These are phyloP conservation scores for Ophidiomyces ophidiicola DNA, from an alignment of 2,329 filamentous ascomycete species.

Conservation along the genomic window DNA sequence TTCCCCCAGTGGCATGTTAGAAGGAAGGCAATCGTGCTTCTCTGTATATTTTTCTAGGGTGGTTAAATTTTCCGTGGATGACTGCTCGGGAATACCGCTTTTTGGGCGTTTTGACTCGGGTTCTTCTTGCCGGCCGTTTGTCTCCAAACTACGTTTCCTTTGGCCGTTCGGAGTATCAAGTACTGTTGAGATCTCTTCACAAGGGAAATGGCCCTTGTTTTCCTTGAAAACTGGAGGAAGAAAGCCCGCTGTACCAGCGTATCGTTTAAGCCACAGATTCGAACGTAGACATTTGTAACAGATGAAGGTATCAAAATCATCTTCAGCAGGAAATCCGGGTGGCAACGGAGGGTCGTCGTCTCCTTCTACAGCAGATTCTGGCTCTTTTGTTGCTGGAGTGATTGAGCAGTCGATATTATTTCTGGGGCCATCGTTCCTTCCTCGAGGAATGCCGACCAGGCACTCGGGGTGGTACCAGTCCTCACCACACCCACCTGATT, in stretches of 20 bases:
- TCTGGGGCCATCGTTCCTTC: constrained; percentile 39
- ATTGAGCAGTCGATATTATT: constrained; percentile 16
- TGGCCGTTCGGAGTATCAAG: constrained; percentile 16
- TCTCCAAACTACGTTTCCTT: constrained; percentile 56
- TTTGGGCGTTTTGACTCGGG: constrained; percentile 43
- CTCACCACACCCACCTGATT: constrained; percentile 83
- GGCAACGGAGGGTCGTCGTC: constrained; percentile 54
- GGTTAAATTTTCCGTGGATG: constrained; percentile 9
- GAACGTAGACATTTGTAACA: constrained; percentile 89
- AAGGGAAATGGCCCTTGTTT: constrained; percentile 14
- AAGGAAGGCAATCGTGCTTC: constrained; percentile 50
- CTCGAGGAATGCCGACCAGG: constrained; percentile 64
- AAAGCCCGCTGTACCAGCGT: constrained; percentile 70
- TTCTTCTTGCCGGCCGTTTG: constrained; percentile 31
- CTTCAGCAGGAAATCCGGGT: constrained; percentile 75
- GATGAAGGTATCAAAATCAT: constrained; percentile 77
- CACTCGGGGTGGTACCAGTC: constrained; percentile 98
- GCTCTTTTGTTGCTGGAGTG: constrained; percentile 17
- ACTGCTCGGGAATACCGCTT: not conserved
- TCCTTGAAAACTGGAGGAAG: constrained; percentile 54
- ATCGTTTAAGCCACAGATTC: constrained; percentile 82
- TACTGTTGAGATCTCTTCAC: not conserved
- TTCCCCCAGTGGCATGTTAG: constrained; percentile 39
- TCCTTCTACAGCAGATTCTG: constrained; percentile 16
- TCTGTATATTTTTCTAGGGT: constrained; percentile 32